phyloP scores from a whole-genome alignment of 768 basidiomycete genomes.

The Termitomyces heimii region DNA sequence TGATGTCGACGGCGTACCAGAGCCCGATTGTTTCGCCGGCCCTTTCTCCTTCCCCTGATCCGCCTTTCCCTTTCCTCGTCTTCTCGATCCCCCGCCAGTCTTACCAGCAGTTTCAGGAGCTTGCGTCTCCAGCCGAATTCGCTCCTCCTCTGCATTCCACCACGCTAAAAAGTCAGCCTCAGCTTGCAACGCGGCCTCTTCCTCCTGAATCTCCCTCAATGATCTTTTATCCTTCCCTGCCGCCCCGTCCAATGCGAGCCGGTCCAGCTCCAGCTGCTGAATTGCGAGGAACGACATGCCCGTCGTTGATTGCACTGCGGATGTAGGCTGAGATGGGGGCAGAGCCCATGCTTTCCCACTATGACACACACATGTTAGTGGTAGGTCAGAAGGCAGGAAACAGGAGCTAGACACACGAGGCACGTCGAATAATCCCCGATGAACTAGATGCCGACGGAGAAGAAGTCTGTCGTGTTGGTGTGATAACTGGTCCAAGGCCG shows the following conservation, averaged over 20 bases:
- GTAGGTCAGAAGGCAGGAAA: neutral
- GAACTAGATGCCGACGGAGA: constrained; percentile 13
- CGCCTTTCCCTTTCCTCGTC: neutral
- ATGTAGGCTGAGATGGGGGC: neutral
- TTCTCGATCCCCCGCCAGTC: neutral
- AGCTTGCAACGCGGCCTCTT: constrained; percentile 59
- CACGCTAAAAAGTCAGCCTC: constrained; percentile 83
- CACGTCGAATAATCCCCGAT: constrained; percentile 23
- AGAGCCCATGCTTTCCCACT: constrained; percentile 58
- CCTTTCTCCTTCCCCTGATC: constrained; percentile 1
- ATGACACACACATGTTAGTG: neutral
- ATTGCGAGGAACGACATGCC: constrained; percentile 77
- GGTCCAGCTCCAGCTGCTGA: constrained; percentile 68
- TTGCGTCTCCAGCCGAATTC: constrained; percentile 43
- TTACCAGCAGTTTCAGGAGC: neutral
- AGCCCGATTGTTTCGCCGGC: neutral
- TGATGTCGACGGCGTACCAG: neutral
- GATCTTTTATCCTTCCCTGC: constrained; percentile 51
- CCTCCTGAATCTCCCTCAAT: constrained; percentile 79
- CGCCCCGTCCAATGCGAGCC: constrained; percentile 22
- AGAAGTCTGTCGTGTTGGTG: constrained; percentile 45
- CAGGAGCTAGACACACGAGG: constrained; percentile 37
- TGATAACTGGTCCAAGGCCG: constrained; percentile 59
- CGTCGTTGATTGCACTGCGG: constrained; percentile 26
- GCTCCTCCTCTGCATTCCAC: constrained; percentile 84